phyloP scores from a whole-genome alignment of 2,329 filamentous ascomycete genomes.

The Cladosporium sp. region DNA sequence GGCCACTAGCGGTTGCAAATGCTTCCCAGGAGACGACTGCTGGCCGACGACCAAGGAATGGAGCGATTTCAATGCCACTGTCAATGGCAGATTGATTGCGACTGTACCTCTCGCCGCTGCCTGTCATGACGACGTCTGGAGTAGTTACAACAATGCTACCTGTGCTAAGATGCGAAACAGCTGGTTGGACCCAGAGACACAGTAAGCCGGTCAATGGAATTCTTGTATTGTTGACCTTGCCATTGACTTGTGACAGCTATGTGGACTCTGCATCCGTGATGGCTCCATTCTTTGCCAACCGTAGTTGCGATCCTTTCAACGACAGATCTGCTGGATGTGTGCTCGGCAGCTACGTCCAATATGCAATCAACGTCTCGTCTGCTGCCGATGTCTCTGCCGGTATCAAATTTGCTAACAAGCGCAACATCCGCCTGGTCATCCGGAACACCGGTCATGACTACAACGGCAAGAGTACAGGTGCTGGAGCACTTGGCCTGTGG shows the following conservation, averaged over 20 bases:
- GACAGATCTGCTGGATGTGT: slow-evolving; percentile 33
- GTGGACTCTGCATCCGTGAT: slow-evolving; percentile 37
- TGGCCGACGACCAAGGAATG: slow-evolving; percentile 51
- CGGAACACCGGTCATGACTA: slow-evolving; percentile 42
- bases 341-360: slow-evolving; percentile 41
- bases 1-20: slow-evolving; percentile 25
- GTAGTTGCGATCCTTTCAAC: slow-evolving; percentile 41
- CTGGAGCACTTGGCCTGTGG: slow-evolving; percentile 55
- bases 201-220: background rate
- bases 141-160: slow-evolving; percentile 2
- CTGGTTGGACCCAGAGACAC: slow-evolving; percentile 10
- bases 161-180: background rate
- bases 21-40: slow-evolving; percentile 49
- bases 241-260: slow-evolving; percentile 14
- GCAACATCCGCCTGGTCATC: slow-evolving; percentile 50
- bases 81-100: slow-evolving; percentile 49
- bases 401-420: slow-evolving; percentile 40
- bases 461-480: slow-evolving; percentile 59
- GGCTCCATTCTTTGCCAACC: slow-evolving; percentile 37
- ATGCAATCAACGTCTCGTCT: slow-evolving; percentile 27
- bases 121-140: slow-evolving; percentile 43
- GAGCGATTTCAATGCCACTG: slow-evolving; percentile 48
- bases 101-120: slow-evolving; percentile 50
- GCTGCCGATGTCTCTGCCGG: slow-evolving; percentile 22
- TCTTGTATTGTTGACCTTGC: too few relatives aligned